These are phyloP conservation scores for Marvania coccoides DNA, from an alignment of 139 green algal genomes.

Conservation along the genomic window DNA sequence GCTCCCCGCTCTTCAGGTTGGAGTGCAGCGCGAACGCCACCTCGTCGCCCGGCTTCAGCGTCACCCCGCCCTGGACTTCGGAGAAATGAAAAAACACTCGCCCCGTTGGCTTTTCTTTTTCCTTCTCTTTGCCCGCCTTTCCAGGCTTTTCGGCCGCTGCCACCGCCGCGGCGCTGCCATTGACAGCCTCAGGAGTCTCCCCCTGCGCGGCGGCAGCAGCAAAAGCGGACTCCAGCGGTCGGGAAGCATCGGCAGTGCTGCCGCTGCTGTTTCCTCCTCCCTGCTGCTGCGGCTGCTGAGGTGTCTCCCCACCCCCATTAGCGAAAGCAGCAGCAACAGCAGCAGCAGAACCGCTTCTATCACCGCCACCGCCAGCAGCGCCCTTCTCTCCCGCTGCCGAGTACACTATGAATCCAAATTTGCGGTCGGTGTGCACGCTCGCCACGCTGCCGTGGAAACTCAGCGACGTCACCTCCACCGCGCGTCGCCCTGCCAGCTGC, in stretches of 20 bases:
- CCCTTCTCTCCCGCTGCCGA: not conserved
- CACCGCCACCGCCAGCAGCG: not conserved
- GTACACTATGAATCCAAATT: conserved; percentile 28
- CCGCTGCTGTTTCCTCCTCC: not conserved
- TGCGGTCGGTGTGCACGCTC: not conserved
- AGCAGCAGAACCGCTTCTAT: not conserved
- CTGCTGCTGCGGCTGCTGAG: not conserved
- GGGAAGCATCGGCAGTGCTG: not conserved
- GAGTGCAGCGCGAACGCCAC: conserved; percentile 27
- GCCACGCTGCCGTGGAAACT: conserved; percentile 10
- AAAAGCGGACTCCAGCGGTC: not conserved
- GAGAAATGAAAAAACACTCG: conserved; percentile 32
- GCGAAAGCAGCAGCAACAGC: not conserved
- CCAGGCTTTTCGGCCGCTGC: too few relatives aligned
- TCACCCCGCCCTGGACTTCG: conserved; percentile 11
- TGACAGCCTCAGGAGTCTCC: not conserved
- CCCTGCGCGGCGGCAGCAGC: not conserved
- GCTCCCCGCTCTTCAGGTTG: conserved; percentile 19
- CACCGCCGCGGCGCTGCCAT: not conserved
- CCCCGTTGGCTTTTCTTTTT: not conserved
- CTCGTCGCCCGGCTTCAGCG: conserved; percentile 28
- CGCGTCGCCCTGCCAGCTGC: conserved; percentile 14
- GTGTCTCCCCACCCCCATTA: not conserved
- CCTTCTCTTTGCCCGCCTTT: not conserved
- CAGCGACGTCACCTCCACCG: conserved; percentile 25